These are phyloP conservation scores for Pholiota molesta DNA, from an alignment of 768 basidiomycete genomes.

Conservation along the genomic window DNA sequence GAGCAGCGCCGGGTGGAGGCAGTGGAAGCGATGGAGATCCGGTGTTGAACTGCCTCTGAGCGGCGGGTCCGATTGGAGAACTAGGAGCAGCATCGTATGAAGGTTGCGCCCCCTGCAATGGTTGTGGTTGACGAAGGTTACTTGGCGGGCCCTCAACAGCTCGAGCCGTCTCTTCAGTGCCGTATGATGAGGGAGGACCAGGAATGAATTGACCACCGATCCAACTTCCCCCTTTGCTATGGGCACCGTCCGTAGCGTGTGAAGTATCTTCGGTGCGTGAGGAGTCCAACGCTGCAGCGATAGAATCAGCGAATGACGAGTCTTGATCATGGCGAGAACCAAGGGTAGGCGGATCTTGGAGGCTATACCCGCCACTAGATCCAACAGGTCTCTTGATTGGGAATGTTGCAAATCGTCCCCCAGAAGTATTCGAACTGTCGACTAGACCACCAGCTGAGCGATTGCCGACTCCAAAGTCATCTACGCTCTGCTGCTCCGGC, in stretches of 20 bases:
- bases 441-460: constrained; percentile 25
- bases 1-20: constrained; percentile 25
- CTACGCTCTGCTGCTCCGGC: constrained; percentile 28
- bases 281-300: constrained; percentile 35
- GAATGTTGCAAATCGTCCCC: constrained; percentile 69
- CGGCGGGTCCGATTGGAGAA: neutral
- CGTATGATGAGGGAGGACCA: neutral
- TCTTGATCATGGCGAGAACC: constrained; percentile 24
- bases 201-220: constrained; percentile 5
- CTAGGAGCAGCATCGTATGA: neutral
- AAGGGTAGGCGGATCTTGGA: constrained; percentile 33
- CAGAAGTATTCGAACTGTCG: constrained; percentile 28
- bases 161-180: neutral
- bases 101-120: neutral
- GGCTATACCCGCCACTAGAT: constrained; percentile 19
- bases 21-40: constrained; percentile 11
- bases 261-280: constrained; percentile 14
- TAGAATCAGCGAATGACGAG: constrained; percentile 39
- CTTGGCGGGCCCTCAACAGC: neutral
- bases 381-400: constrained; percentile 48
- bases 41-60: neutral
- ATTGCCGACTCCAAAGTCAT: constrained; percentile 47
- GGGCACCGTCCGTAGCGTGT: constrained; percentile 13
- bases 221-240: constrained; percentile 12
- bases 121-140: neutral